Evolutionary conservation across 2,329 filamentous ascomycete species (phyloP).

Genomic region (Lachnellula occidentalis): DNA sequence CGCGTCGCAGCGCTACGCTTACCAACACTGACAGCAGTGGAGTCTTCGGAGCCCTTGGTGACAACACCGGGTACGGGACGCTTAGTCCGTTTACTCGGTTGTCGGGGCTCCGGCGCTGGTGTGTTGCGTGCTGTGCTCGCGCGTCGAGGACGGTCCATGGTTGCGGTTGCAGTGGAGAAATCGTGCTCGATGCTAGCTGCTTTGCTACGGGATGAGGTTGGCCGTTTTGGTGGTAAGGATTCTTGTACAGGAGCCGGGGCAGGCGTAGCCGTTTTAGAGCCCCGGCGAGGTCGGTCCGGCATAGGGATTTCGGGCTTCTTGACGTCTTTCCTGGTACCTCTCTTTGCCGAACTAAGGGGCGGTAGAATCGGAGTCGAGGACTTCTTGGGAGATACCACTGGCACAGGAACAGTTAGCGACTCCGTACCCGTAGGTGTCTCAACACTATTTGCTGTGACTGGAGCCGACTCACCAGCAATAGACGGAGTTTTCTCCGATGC

Average conservation of each 20-base stretch:
- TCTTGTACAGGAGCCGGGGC: conserved; percentile 8
- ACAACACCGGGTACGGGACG: conserved; percentile 68
- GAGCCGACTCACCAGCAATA: conserved; percentile 17
- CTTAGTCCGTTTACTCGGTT: conserved; percentile 55
- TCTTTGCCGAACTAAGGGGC: conserved; percentile 22
- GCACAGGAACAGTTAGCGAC: conserved; percentile 8
- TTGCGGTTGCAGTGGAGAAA: conserved; percentile 14
- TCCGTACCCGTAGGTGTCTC: conserved; percentile 12
- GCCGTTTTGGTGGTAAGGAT: conserved; percentile 23
- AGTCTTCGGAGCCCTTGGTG: conserved; percentile 40
- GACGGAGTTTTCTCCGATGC: conserved; percentile 16
- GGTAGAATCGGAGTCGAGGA: conserved; percentile 33
- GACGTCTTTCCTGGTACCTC: conserved; percentile 16
- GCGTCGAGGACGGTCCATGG: conserved; percentile 29
- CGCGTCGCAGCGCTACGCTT: conserved; percentile 64
- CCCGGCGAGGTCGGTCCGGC: conserved; percentile 6
- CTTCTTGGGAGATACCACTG: conserved; percentile 26
- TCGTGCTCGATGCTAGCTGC: conserved; percentile 26
- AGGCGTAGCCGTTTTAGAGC: conserved; percentile 4
- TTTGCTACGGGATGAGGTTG: conserved; percentile 31
- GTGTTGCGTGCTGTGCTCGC: conserved; percentile 36
- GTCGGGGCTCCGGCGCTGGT: conserved; percentile 37
- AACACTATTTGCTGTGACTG: conserved; percentile 13
- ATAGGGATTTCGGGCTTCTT: conserved; percentile 19
- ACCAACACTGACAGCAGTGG: conserved; percentile 58